Percentiles rank a stretch among this genome's conserved stretches.
phyloP scores from a whole-genome alignment of 257 asterid genomes.

The Nicotiana benthamiana region DNA sequence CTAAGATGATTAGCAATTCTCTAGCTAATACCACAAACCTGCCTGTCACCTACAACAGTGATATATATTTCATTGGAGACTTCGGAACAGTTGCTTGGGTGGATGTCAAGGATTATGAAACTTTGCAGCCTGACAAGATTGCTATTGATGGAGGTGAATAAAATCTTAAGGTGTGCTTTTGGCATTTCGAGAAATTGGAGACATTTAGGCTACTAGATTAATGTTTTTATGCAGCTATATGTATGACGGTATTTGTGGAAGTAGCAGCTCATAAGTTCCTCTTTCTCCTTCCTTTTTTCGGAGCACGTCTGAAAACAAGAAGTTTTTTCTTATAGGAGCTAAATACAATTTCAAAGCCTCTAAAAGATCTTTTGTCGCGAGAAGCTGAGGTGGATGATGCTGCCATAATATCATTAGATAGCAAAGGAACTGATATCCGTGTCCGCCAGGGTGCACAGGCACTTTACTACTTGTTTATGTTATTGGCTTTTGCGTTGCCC shows the following conservation, averaged over 20 bases:
- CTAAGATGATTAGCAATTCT: background rate
- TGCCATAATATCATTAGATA: constrained; percentile 87
- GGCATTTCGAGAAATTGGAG: background rate
- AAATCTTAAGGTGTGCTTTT: constrained; percentile 56
- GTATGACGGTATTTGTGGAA: background rate
- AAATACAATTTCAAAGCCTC: constrained; percentile 72
- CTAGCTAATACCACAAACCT: background rate
- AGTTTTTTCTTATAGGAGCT: constrained; percentile 43
- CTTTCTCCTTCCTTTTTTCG: background rate
- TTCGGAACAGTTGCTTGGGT: constrained; percentile 99
- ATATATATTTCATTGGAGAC: constrained; percentile 93
- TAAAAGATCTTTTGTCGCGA: constrained; percentile 70
- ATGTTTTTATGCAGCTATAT: background rate
- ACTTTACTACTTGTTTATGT: background rate
- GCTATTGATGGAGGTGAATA: constrained; percentile 94
- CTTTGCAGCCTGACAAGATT: constrained; percentile 79
- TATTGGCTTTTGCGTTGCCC: background rate
- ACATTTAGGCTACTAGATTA: background rate
- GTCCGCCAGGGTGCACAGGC: constrained; percentile 97
- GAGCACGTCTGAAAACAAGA: background rate
- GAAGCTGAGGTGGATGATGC: constrained; percentile 90
- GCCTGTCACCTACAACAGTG: constrained; percentile 37
- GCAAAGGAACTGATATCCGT: constrained; percentile 78
- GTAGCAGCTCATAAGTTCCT: background rate
- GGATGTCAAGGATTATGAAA: constrained; percentile 79